These are phyloP conservation scores for Backusella liffmaniae DNA, from an alignment of 192 early-diverging fungal species.

Conservation along the genomic window DNA sequence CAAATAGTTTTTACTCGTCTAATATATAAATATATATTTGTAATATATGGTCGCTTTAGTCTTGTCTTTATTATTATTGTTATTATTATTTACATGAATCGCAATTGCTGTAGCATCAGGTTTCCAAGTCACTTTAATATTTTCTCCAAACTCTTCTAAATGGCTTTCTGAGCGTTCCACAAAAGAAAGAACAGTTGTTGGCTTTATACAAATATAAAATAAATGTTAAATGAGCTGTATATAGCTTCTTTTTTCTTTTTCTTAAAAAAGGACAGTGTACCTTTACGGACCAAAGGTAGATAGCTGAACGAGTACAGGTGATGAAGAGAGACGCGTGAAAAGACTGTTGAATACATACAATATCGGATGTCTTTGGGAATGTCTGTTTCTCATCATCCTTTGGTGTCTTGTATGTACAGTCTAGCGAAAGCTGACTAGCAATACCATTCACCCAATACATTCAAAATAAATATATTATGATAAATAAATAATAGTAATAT, in stretches of 20 bases:
- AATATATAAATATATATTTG: background rate
- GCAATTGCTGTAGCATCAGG: constrained; percentile 63
- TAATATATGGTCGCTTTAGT: background rate
- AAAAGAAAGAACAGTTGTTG: constrained; percentile 61
- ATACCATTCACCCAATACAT: constrained; percentile 40
- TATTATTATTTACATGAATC: constrained; percentile 52
- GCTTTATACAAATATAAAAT: constrained; percentile 43
- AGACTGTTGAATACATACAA: constrained; percentile 46
- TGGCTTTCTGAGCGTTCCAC: constrained; percentile 62
- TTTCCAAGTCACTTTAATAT: constrained; percentile 71
- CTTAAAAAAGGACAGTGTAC: constrained; percentile 36
- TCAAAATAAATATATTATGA: background rate
- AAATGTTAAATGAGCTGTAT: background rate
- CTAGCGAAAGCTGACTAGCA: constrained; percentile 29
- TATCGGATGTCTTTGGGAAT: constrained; percentile 36
- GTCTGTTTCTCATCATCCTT: constrained; percentile 20
- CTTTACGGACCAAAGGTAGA: constrained; percentile 65
- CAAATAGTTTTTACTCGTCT: constrained; percentile 69
- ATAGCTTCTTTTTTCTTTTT: background rate
- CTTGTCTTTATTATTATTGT: background rate
- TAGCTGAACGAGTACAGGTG: constrained; percentile 55
- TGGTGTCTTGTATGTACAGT: constrained; percentile 12
- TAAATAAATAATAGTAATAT: background rate
- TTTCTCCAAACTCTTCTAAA: constrained; percentile 72
- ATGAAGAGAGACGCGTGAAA: constrained; percentile 57